Evolutionary conservation across 2,329 filamentous ascomycete species (phyloP).

Genomic region (Pestalotiopsis sp.): DNA sequence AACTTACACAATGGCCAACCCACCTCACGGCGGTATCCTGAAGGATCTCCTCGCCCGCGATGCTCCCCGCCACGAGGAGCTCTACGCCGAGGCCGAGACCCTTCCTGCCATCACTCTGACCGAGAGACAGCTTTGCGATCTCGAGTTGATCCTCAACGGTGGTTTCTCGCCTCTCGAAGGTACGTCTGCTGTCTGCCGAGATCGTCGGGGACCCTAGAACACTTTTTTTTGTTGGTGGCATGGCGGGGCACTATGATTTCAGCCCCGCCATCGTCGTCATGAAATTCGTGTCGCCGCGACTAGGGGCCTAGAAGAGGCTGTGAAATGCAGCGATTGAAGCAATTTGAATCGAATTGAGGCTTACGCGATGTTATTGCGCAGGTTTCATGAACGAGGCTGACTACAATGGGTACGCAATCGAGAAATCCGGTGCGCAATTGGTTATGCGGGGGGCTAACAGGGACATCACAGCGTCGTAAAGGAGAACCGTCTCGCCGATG

Average conservation of each 20-base stretch:
- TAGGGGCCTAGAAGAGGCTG: background rate
- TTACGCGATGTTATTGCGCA: slow-evolving; percentile 41
- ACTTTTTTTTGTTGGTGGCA: slow-evolving; percentile 1
- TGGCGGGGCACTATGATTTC: background rate
- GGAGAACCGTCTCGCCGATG: slow-evolving; percentile 83
- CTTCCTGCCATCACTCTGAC: slow-evolving; percentile 83
- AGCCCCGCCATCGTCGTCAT: slow-evolving; percentile 17
- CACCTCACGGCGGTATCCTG: slow-evolving; percentile 88
- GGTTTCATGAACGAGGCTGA: slow-evolving; percentile 98
- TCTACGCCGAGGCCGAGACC: slow-evolving; percentile 80
- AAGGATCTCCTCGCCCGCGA: slow-evolving; percentile 98
- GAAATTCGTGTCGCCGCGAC: background rate
- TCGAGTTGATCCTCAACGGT: slow-evolving; percentile 95
- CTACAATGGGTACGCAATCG: slow-evolving; percentile 75
- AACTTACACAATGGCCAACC: slow-evolving; percentile 58
- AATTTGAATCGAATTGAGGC: slow-evolving; percentile 18
- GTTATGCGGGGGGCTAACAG: slow-evolving; percentile 29
- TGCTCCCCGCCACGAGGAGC: slow-evolving; percentile 77
- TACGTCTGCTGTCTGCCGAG: slow-evolving; percentile 44
- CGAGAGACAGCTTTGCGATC: slow-evolving; percentile 95
- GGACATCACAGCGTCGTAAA: slow-evolving; percentile 72
- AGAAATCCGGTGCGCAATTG: slow-evolving; percentile 8
- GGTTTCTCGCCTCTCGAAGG: slow-evolving; percentile 98
- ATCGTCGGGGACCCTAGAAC: background rate
- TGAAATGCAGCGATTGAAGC: background rate